phyloP scores from a whole-genome alignment of 2,329 filamentous ascomycete genomes.

The Colletotrichum simmondsii region DNA sequence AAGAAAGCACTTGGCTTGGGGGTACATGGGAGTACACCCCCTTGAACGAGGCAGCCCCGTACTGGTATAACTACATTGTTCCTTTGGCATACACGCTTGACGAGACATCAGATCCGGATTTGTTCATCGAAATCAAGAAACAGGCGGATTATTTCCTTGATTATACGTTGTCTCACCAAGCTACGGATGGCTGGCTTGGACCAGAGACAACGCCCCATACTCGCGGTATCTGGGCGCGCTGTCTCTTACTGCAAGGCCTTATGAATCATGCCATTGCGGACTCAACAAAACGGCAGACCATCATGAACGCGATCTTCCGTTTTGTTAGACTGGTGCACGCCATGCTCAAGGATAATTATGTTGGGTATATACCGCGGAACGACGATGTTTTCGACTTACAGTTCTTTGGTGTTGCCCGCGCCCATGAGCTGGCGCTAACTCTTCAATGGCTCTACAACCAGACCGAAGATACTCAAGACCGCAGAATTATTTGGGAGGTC shows the following conservation, averaged over 20 bases:
- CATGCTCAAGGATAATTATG: conserved; percentile 65
- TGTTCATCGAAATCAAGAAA: not conserved
- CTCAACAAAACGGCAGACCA: conserved; percentile 49
- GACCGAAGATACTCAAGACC: conserved; percentile 38
- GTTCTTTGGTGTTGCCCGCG: conserved; percentile 47
- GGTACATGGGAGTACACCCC: conserved; percentile 62
- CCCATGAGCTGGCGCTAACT: conserved; percentile 52
- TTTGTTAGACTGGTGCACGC: conserved; percentile 61
- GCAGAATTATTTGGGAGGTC: conserved; percentile 47
- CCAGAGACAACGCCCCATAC: conserved; percentile 54
- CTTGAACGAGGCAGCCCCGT: conserved; percentile 67
- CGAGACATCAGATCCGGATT: conserved; percentile 41
- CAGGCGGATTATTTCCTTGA: conserved; percentile 49
- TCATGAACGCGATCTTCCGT: conserved; percentile 60
- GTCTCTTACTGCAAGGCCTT: conserved; percentile 59
- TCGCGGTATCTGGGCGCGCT: conserved; percentile 64
- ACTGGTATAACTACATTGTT: conserved; percentile 70
- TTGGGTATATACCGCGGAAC: conserved; percentile 58
- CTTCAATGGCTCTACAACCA: conserved; percentile 54
- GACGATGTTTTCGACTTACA: conserved; percentile 53
- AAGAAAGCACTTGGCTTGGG: conserved; percentile 61
- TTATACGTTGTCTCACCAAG: conserved; percentile 60
- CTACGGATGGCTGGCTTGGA: conserved; percentile 67
- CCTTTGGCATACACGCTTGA: conserved; percentile 63
- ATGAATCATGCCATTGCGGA: conserved; percentile 61